Conservation (phyloP, 306 rosid species). For the Pyrus communis region DNA sequence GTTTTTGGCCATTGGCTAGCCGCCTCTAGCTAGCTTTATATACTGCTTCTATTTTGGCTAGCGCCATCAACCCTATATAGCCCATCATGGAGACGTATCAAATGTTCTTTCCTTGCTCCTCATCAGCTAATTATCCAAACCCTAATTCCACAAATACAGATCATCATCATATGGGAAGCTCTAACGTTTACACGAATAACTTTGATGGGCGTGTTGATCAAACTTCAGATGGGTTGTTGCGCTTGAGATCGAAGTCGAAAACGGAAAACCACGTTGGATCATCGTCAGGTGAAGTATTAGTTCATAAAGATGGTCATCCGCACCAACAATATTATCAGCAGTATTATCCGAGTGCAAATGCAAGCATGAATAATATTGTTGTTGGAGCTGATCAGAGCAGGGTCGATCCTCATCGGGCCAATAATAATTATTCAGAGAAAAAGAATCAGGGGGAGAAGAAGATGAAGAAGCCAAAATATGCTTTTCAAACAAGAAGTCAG, state of each 20-base stretch:
- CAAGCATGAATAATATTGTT: background rate
- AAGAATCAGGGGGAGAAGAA: slow-evolving; percentile 19
- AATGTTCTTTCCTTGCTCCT: slow-evolving; percentile 47
- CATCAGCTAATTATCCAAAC: slow-evolving; percentile 3
- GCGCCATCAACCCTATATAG: background rate
- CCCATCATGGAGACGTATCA: slow-evolving; percentile 41
- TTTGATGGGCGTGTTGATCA: slow-evolving; percentile 12
- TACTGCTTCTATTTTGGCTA: background rate
- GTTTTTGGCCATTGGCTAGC: slow-evolving; percentile 9
- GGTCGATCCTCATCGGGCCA: background rate
- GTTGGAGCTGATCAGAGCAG: background rate
- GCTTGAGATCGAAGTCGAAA: slow-evolving; percentile 6
- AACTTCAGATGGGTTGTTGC: slow-evolving; percentile 31
- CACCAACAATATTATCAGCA: background rate
- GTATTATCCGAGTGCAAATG: background rate
- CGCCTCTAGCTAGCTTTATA: slow-evolving; percentile 19
- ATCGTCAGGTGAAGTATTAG: background rate
- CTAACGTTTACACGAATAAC: background rate
- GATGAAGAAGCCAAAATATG: slow-evolving; percentile 32
- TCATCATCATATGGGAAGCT: slow-evolving; percentile 2
- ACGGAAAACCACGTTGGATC: background rate
- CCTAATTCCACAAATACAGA: slow-evolving; percentile 1
- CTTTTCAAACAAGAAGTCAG: slow-evolving; percentile 55
- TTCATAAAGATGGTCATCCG: background rate
- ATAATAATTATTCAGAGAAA: background rate